A percentile compares a stretch with the other conserved stretches of the same genome.
Evolutionary conservation across 2,329 filamentous ascomycete genomes (phyloP).

Genomic region (Paracoccidioides lutzii): DNA sequence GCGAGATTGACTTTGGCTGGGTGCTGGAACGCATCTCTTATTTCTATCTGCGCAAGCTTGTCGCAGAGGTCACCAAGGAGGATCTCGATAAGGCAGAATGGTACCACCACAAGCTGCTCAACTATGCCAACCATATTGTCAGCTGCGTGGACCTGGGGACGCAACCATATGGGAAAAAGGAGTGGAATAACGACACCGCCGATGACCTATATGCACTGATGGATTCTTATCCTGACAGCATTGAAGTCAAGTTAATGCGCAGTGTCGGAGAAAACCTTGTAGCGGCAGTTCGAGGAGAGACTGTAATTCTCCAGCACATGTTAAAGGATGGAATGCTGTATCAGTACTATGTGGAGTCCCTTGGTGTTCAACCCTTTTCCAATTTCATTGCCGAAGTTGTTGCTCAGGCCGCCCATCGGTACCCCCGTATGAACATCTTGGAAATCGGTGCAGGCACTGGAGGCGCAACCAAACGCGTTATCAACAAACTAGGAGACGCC

Average conservation of each 20-base stretch:
- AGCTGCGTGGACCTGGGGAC: not conserved
- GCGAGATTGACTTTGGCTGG: constrained; percentile 1
- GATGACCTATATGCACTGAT: constrained; percentile 2
- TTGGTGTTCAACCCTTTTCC: constrained; percentile 4
- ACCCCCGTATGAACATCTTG: constrained; percentile 16
- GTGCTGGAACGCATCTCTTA: constrained; percentile 3
- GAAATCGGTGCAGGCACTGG: constrained; percentile 26
- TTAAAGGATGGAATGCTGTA: constrained; percentile 2
- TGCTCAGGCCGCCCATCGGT: constrained; percentile 8
- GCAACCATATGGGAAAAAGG: constrained; percentile 2
- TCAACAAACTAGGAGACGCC: constrained; percentile 10
- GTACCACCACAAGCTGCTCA: constrained; percentile 1
- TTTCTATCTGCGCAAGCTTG: constrained; percentile 2
- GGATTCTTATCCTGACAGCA: not conserved
- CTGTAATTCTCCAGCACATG: constrained; percentile 21
- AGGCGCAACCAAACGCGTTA: constrained; percentile 13
- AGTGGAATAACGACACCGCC: constrained; percentile 8
- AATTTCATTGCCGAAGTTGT: not conserved
- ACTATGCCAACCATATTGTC: not conserved
- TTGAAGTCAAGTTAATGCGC: constrained; percentile 5
- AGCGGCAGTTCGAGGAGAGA: constrained; percentile 19
- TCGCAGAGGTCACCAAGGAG: not conserved
- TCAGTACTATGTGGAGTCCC: constrained; percentile 4
- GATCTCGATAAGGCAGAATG: not conserved
- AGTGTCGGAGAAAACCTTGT: constrained; percentile 19